phyloP scores from a whole-genome alignment of 805 yeast genomes.

The Candida ficus region DNA sequence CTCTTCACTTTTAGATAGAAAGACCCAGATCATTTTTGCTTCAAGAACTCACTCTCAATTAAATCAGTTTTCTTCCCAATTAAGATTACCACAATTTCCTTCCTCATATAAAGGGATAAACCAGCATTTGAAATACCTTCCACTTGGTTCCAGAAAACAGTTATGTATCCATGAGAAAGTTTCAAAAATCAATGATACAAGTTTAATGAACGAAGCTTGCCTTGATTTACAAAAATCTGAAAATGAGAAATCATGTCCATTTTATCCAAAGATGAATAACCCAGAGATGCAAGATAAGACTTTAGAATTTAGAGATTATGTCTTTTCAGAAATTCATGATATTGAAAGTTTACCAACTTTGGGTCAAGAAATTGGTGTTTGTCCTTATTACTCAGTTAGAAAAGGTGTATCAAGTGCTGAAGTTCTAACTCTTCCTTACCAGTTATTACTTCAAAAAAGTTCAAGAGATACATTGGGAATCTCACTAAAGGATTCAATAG shows the following conservation, averaged over 20 bases:
- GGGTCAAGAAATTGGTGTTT: constrained; percentile 53
- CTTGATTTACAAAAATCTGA: constrained; percentile 53
- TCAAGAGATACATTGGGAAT: constrained; percentile 58
- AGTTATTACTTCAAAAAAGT: constrained; percentile 55
- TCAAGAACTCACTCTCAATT: constrained; percentile 92
- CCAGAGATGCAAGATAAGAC: constrained; percentile 22
- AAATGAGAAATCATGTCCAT: constrained; percentile 33
- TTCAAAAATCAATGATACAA: constrained; percentile 38
- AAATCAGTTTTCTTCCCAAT: constrained; percentile 71
- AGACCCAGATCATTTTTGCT: constrained; percentile 57
- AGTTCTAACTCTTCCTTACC: constrained; percentile 82
- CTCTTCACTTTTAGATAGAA: constrained; percentile 23
- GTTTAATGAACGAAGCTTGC: constrained; percentile 76
- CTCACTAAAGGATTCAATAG: constrained; percentile 55
- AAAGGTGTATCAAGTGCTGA: constrained; percentile 56
- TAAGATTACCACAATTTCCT: constrained; percentile 56
- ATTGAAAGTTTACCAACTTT: constrained; percentile 70
- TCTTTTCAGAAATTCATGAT: constrained; percentile 41
- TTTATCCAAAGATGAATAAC: constrained; percentile 31
- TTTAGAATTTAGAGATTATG: constrained; percentile 41
- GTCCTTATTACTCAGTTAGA: constrained; percentile 81
- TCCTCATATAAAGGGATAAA: constrained; percentile 43
- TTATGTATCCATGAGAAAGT: constrained; percentile 72
- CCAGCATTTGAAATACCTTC: constrained; percentile 61
- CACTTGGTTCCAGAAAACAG: constrained; percentile 82